Evolutionary conservation across 2,329 filamentous ascomycete genomes (phyloP).

Genomic region (Colletotrichum cordylinicola): DNA sequence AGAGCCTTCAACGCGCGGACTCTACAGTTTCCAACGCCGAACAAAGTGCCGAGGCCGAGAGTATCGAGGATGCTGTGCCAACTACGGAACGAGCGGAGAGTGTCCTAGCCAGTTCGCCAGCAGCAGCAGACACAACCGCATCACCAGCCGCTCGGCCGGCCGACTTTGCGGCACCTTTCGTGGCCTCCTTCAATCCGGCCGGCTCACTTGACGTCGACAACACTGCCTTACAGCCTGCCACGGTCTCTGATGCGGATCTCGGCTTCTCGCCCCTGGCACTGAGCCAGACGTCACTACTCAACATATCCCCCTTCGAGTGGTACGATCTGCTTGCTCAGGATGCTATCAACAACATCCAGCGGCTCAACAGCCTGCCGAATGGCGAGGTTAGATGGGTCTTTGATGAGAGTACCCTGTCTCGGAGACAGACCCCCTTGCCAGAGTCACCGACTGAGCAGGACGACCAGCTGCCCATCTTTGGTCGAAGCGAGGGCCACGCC

Average conservation of each 20-base stretch:
- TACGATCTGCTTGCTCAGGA: constrained; percentile 14
- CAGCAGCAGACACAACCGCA: neutral
- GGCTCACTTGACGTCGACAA: neutral
- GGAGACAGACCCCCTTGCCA: constrained; percentile 11
- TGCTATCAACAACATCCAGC: constrained; percentile 10
- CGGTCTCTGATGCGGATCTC: neutral
- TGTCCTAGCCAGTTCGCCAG: neutral
- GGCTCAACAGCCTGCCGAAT: neutral
- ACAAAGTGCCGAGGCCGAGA: neutral
- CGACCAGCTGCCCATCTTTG: neutral
- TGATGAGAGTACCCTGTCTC: constrained; percentile 5
- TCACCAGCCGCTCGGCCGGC: neutral
- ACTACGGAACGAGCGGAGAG: neutral
- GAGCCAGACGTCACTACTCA: constrained; percentile 6
- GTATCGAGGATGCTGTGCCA: neutral
- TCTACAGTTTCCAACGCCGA: neutral
- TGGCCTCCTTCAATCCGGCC: neutral
- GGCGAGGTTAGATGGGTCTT: constrained; percentile 4
- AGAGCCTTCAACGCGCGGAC: neutral
- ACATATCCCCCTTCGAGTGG: constrained; percentile 18
- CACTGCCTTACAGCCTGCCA: neutral
- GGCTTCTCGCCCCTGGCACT: constrained; percentile 7
- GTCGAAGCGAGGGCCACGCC: neutral
- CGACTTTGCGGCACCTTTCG: neutral
- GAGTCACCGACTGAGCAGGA: neutral